Conservation (phyloP, 2,329 filamentous ascomycete genomes). For the Colletotrichum liriopes region DNA sequence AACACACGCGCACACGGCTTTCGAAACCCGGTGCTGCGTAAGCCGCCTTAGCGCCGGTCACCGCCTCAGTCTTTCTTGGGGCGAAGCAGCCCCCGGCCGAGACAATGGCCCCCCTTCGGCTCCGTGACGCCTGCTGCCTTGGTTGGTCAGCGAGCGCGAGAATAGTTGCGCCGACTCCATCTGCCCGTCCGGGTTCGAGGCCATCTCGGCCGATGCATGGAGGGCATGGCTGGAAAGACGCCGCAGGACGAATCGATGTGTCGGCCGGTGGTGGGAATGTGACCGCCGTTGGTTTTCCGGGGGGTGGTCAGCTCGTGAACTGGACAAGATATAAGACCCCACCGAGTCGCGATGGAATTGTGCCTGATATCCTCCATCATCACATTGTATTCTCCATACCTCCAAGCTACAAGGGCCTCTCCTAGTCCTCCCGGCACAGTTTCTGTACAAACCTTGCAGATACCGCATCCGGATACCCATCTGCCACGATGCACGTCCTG, state of each 20-base stretch:
- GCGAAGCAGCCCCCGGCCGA: neutral
- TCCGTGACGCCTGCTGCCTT: neutral
- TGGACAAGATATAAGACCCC: neutral
- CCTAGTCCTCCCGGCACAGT: neutral
- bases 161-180: neutral
- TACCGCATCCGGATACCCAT: neutral
- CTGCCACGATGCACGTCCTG: constrained; percentile 60
- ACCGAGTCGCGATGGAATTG: neutral
- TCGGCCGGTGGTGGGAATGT: neutral
- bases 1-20: neutral
- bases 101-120: neutral
- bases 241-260: neutral
- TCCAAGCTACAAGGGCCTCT: neutral
- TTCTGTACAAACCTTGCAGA: neutral
- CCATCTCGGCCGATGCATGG: constrained; percentile 6
- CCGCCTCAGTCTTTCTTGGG: too few species aligned
- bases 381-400: neutral
- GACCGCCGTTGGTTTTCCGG: neutral
- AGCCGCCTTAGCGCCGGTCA: neutral
- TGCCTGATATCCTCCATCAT: neutral
- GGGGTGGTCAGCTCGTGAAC: neutral
- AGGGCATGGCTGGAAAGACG: neutral
- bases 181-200: neutral
- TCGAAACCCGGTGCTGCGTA: neutral
- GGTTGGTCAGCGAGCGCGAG: constrained; percentile 2